Percentiles rank a stretch among this genome's conserved stretches.
These are phyloP conservation scores for Miscanthus lutarioriparius DNA, from an alignment of 176 grass and related monocot species.

Conservation along the genomic window DNA sequence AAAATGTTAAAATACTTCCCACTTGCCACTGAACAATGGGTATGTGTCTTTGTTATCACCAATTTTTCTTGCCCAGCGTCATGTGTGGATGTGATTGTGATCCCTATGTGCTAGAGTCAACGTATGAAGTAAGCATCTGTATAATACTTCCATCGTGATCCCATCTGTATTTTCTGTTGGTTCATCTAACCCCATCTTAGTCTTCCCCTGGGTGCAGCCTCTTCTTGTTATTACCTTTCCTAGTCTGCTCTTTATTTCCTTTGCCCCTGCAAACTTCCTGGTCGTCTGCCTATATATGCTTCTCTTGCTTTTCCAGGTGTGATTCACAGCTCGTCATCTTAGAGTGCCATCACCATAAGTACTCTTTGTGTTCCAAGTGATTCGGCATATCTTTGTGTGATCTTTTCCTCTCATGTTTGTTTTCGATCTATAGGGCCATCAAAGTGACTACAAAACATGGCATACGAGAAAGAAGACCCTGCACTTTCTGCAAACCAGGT, in stretches of 20 bases:
- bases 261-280: neutral
- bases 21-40: neutral
- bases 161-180: neutral
- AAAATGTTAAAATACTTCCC: conserved; percentile 17
- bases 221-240: neutral
- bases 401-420: neutral
- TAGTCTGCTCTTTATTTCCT: neutral
- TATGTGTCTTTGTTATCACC: neutral
- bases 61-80: neutral
- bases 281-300: neutral
- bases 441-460: conserved; percentile 34
- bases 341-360: neutral
- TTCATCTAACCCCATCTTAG: neutral
- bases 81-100: neutral
- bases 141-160: neutral
- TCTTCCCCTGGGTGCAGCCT: neutral
- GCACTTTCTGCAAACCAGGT: conserved; percentile 20
- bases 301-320: neutral
- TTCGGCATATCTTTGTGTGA: neutral
- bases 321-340: neutral
- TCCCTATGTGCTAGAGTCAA: conserved; percentile 5
- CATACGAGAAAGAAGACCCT: neutral
- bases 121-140: neutral
- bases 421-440: conserved; percentile 16
- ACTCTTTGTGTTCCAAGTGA: neutral